phyloP scores from a whole-genome alignment of 169 alveolate genomes.

The Plasmodium gallinaceum region DNA sequence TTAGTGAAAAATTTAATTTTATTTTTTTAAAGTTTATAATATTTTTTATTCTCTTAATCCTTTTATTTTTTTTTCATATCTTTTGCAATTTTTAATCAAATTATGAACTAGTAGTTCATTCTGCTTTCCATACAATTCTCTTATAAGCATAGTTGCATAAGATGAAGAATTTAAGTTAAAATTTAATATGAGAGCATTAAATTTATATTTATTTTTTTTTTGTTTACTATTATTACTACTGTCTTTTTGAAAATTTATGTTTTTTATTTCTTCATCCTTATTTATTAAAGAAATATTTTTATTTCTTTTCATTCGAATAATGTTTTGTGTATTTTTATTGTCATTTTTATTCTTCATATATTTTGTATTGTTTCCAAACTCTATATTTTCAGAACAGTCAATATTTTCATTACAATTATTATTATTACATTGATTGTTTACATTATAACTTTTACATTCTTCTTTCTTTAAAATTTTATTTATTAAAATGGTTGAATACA shows the following conservation, averaged over 20 bases:
- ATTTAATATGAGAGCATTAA: slow-evolving; percentile 62
- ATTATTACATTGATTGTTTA: neutral
- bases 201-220: neutral
- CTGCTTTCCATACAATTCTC: slow-evolving; percentile 69
- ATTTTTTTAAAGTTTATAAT: neutral
- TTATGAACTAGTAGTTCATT: slow-evolving; percentile 67
- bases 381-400: neutral
- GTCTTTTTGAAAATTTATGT: slow-evolving; percentile 9
- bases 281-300: neutral
- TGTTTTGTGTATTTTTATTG: neutral
- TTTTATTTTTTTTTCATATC: slow-evolving; percentile 20
- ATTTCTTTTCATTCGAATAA: neutral
- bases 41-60: neutral
- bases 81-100: slow-evolving; percentile 49
- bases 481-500: slow-evolving; percentile 9
- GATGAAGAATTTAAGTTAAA: slow-evolving; percentile 70
- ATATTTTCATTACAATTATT: neutral
- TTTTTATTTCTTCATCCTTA: neutral
- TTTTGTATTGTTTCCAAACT: neutral
- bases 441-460: neutral
- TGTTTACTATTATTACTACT: slow-evolving; percentile 7
- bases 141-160: slow-evolving; percentile 74
- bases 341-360: neutral
- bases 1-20: too few species aligned
- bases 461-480: neutral